Evolutionary conservation across 192 early-diverging fungal genomes (phyloP), one percentile per base, ranked within the genome.

Genomic region (Phycomyces nitens): DNA sequence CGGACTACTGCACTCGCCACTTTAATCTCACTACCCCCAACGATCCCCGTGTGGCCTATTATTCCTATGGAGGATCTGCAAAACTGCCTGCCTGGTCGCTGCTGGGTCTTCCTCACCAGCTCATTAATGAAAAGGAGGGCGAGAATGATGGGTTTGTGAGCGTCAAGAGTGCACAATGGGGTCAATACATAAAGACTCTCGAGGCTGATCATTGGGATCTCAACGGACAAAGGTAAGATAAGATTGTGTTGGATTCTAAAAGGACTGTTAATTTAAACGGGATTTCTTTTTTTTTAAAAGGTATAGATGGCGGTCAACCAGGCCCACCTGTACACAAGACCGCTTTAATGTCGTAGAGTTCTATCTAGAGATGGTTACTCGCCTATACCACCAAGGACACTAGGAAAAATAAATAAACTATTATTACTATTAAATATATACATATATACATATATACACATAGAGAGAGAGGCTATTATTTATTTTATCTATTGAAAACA

Each of bases 141-240:
- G 83, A 85, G 0, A 98, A 98, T 66, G 96, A 98, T 75, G 96
- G 96, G 14, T 72, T 98, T 54, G 96, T 98, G 4, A 88, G 86
- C 27, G 64, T 93, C 5, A 68, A 83, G 7, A 90, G 88, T 70
- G 94, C 94, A 6, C 81, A 81, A 70, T 98, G 94, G 96, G 96
- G 96, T 15, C 74, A 86, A 43, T 94, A 95, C 63, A 72, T 93
- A 44, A 87, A 89, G 39, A 89, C 90, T 16, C 84, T 95, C 9
- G 75, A 85, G 38, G 88, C 89, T 43, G 93, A 95, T 60, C 94
- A 98, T 74, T 98, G 92, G 90, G 93, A 94, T 72, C 82, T 98
- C 52, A 90, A 58, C 41, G 68, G 68, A 23, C 41, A 62, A 56
- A 69, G 68, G 66, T 68, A 56, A 60, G 39, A n/a, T n/a, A n/a